Evolutionary conservation across 108 stramenopile species (phyloP), one percentile per base, ranked within the genome.

Genomic region (Nitzschia sp.): DNA sequence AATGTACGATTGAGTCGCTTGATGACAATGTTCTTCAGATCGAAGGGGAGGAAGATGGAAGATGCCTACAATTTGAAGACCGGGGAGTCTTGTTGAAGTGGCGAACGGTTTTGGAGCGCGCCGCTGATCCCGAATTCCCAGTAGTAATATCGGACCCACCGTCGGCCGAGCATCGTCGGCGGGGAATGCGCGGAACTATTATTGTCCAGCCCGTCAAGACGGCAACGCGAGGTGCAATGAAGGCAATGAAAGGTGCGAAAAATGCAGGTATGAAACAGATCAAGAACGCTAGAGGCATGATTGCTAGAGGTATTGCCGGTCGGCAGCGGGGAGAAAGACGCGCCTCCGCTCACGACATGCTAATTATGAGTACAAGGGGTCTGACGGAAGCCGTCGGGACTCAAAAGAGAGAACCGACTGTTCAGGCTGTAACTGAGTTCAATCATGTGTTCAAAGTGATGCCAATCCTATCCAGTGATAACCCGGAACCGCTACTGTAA

Each of bases 1-100:
- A 72, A 17, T 78, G 75, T 11, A 61, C 53, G 6, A 52, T 83
- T 11, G 34, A 19, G 36, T 25, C 50, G 29, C 9, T 63, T 8
- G 68, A 82, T 15, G 69, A 62, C 13, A 52, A 69, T 8, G 64
- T 45, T 19, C 26, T 76, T 3, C 29, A 30, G 0, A 26, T 68
- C 16, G 23, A 61, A 54, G 26, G 30, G 13, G 52, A 69, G 28
- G 46, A 56, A 22, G 47, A 69, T 23, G 46, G 73, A 1, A 80
- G 83, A 16, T 78, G 72, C 41, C 61, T 84, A 58, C 62, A 66
- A 25, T 89, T 89, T 56, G 77, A 82, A 16, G 73, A 83, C 58
- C 65, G 87, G 61, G 66, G 48, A 34, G 63, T 68, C 17, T 78
- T 79, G 48, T 46, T 71, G 5, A 29, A 79, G 3, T 91, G 90